Conservation (phyloP, 2,329 filamentous ascomycete genomes). For the Lecanicillium sp. region DNA sequence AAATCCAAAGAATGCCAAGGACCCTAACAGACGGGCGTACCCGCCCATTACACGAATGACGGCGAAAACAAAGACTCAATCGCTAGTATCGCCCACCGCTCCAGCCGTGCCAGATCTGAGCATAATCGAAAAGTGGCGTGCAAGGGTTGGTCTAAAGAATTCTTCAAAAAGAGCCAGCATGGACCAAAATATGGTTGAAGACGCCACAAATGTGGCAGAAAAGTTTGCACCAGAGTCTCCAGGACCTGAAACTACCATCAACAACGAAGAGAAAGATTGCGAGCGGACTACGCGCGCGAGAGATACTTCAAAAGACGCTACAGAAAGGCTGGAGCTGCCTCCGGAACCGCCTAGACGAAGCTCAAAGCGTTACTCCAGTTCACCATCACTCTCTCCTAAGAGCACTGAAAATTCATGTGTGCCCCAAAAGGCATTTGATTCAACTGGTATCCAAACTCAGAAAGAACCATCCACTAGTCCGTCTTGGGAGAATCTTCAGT, state of each 20-base stretch:
- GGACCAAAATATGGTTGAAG: too few relatives aligned
- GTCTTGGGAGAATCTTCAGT: slow-evolving; percentile 13
- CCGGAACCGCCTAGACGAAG: slow-evolving; percentile 20
- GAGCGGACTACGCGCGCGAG: too few relatives aligned
- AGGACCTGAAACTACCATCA: too few relatives aligned
- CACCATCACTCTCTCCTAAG: too few relatives aligned
- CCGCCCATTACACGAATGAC: slow-evolving; percentile 28
- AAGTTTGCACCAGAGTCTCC: too few relatives aligned
- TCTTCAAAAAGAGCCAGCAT: slow-evolving; percentile 1
- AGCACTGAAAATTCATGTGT: too few relatives aligned
- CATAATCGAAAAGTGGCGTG: slow-evolving; percentile 24
- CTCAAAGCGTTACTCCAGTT: slow-evolving; percentile 15
- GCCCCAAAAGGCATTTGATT: too few relatives aligned
- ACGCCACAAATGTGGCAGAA: too few relatives aligned
- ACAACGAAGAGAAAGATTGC: too few relatives aligned
- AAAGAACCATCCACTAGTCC: slow-evolving; percentile 8
- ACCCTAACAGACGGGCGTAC: slow-evolving; percentile 21
- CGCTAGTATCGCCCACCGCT: slow-evolving; percentile 18
- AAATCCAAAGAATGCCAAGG: slow-evolving; percentile 12
- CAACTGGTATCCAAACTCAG: too few relatives aligned
- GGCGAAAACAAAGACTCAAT: slow-evolving; percentile 17
- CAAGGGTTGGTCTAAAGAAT: slow-evolving; percentile 16
- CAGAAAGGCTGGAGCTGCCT: slow-evolving; percentile 7
- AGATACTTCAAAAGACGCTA: too few relatives aligned
- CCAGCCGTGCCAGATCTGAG: slow-evolving; percentile 21